These are phyloP conservation scores for Atkinsonella hypoxylon DNA, from an alignment of 2,329 filamentous ascomycete species.

Conservation along the genomic window DNA sequence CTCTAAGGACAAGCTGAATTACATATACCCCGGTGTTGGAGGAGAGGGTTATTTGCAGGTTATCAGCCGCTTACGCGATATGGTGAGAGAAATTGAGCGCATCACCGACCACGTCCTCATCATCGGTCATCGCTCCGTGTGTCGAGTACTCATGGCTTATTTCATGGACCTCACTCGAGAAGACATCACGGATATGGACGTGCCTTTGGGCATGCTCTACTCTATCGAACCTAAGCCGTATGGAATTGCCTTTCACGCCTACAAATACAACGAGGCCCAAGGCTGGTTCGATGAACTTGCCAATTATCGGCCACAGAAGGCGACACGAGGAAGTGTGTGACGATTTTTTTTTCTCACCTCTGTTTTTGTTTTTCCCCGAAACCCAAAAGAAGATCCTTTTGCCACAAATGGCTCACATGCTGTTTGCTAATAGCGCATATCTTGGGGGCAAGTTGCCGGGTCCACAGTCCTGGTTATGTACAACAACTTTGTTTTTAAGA, in stretches of 20 bases:
- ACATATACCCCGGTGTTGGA: slow-evolving; percentile 90
- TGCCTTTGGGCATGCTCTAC: slow-evolving; percentile 87
- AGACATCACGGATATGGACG: slow-evolving; percentile 87
- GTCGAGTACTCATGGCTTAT: slow-evolving; percentile 86
- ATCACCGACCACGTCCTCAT: slow-evolving; percentile 93
- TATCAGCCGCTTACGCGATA: slow-evolving; percentile 86
- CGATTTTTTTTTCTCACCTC: not conserved
- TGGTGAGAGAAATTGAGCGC: slow-evolving; percentile 93
- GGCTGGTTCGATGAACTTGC: slow-evolving; percentile 78
- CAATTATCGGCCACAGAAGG: slow-evolving; percentile 63
- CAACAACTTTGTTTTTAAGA: not conserved
- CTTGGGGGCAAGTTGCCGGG: not conserved
- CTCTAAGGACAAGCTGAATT: slow-evolving; percentile 78
- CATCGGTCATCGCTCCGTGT: slow-evolving; percentile 84
- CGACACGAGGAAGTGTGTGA: slow-evolving; percentile 16
- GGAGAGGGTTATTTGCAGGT: slow-evolving; percentile 96
- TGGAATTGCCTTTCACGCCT: slow-evolving; percentile 92
- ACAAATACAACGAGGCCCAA: slow-evolving; percentile 68
- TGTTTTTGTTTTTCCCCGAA: not conserved
- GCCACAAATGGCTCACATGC: not conserved
- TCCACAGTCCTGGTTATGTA: slow-evolving; percentile 3
- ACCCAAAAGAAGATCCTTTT: not conserved
- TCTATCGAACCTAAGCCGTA: slow-evolving; percentile 96
- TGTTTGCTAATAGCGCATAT: not conserved
- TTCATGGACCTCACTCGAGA: slow-evolving; percentile 87